These are phyloP conservation scores for Globisporangium alternatum DNA, from an alignment of 352 stramenopile genomes.

Conservation along the genomic window DNA sequence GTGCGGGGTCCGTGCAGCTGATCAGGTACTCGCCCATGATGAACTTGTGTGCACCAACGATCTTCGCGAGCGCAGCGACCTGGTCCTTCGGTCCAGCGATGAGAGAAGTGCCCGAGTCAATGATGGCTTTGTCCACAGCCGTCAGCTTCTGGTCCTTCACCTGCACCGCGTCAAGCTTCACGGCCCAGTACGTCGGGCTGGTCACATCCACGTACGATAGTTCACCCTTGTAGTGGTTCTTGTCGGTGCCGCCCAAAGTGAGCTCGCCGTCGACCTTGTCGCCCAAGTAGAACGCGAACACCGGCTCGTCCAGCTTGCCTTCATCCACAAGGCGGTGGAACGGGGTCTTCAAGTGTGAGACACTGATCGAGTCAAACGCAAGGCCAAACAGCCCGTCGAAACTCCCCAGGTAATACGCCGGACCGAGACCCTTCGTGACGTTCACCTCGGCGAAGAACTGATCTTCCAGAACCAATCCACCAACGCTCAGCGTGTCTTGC, in stretches of 20 bases:
- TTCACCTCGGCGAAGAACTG: constrained; percentile 88
- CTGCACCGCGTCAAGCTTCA: constrained; percentile 35
- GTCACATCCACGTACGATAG: constrained; percentile 61
- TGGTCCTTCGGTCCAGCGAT: constrained; percentile 19
- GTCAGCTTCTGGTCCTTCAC: constrained; percentile 29
- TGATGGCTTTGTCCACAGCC: constrained; percentile 21
- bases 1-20: constrained; percentile 80
- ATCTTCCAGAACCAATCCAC: constrained; percentile 26
- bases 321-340: constrained; percentile 88
- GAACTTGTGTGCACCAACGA: constrained; percentile 71
- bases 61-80: constrained; percentile 20
- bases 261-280: constrained; percentile 32
- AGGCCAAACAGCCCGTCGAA: constrained; percentile 94
- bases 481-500: constrained; percentile 50
- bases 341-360: constrained; percentile 75
- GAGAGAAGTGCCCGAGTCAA: constrained; percentile 25
- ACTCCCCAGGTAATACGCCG: constrained; percentile 86
- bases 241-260: constrained; percentile 40
- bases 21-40: constrained; percentile 92
- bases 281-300: constrained; percentile 91
- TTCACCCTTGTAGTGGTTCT: constrained; percentile 83
- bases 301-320: constrained; percentile 53
- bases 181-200: constrained; percentile 21
- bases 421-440: constrained; percentile 87
- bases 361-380: constrained; percentile 82